phyloP scores from a whole-genome alignment of 78 protist species.

The Chrysochromulina parva region DNA sequence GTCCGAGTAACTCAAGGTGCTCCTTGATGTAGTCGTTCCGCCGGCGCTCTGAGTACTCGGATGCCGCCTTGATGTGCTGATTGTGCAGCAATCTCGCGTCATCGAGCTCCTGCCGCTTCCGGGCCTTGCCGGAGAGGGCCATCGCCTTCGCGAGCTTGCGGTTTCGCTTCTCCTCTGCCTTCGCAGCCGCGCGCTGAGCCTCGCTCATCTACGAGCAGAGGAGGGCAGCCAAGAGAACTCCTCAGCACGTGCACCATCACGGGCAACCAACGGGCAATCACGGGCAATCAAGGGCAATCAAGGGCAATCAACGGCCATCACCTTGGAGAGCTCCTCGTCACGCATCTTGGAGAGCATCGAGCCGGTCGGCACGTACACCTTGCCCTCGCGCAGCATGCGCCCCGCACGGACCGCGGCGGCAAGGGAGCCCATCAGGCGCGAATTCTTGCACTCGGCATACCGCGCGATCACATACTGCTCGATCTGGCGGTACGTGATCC shows the following conservation, averaged over 20 bases:
- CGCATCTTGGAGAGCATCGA: not conserved
- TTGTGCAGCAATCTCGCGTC: not conserved
- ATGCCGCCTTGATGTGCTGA: not conserved
- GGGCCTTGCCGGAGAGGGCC: not conserved
- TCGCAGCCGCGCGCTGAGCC: not conserved
- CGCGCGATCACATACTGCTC: conserved; percentile 18
- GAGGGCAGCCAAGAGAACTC: too few relatives aligned
- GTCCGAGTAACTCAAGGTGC: not conserved
- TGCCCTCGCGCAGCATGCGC: not conserved
- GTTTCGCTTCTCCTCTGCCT: not conserved
- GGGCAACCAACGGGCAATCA: too few relatives aligned
- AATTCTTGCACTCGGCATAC: not conserved
- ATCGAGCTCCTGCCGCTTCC: not conserved
- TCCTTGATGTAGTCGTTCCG: not conserved
- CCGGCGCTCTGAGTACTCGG: not conserved
- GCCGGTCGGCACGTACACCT: not conserved
- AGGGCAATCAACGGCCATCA: not conserved
- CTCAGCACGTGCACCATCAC: too few relatives aligned
- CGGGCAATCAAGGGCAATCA: too few relatives aligned
- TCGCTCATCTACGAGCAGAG: not conserved
- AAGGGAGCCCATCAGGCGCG: not conserved
- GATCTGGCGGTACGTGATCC: not conserved
- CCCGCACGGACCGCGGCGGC: not conserved
- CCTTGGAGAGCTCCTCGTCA: not conserved
- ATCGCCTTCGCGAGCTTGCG: not conserved